These are phyloP conservation scores for Paralagenidium karlingii DNA, from an alignment of 352 stramenopile genomes.

Conservation along the genomic window DNA sequence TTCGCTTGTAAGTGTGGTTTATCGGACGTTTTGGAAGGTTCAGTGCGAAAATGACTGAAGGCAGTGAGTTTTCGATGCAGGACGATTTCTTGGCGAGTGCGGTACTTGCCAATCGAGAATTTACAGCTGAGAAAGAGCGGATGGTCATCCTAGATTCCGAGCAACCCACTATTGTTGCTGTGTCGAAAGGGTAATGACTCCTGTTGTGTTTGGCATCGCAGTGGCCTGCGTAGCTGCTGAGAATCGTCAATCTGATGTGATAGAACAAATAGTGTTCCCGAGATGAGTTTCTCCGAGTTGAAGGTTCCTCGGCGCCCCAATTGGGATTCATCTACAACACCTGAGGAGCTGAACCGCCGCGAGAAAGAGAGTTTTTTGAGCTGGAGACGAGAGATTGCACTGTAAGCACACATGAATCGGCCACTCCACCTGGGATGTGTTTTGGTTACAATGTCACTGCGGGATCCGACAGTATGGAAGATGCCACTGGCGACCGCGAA, in stretches of 20 bases:
- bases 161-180: conserved; percentile 18
- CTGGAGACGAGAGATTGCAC: conserved; percentile 94
- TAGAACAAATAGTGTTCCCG: conserved; percentile 13
- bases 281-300: conserved; percentile 91
- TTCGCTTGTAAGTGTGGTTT: conserved; percentile 35
- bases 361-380: conserved; percentile 98
- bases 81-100: conserved; percentile 91
- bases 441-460: neutral
- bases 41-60: neutral
- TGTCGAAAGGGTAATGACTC: neutral
- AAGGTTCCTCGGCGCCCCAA: conserved; percentile 92
- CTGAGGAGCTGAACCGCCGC: conserved; percentile 88
- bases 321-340: conserved; percentile 92
- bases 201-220: neutral
- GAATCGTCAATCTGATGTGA: neutral
- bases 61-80: conserved; percentile 9
- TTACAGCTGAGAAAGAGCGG: conserved; percentile 84
- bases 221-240: neutral
- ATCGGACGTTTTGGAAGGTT: conserved; percentile 2
- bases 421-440: conserved; percentile 4
- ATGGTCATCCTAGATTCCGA: conserved; percentile 70
- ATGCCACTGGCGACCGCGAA: conserved; percentile 62
- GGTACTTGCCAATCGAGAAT: conserved; percentile 85
- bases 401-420: conserved; percentile 35
- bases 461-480: conserved; percentile 33